Conservation (phyloP, 2,329 filamentous ascomycete species). For the Phialophora chinensis region DNA sequence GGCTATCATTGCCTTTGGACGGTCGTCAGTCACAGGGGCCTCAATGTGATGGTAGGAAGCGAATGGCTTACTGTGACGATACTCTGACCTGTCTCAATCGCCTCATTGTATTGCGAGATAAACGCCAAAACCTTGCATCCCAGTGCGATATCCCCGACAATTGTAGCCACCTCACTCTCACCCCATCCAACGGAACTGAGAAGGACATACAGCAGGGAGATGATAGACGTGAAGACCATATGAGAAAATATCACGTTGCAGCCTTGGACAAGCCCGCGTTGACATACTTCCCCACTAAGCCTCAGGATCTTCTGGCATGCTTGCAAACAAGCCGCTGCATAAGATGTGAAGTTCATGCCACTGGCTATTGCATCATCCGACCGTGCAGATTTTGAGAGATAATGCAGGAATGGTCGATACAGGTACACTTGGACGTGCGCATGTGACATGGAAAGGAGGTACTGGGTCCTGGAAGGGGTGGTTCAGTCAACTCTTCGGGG, state of each 20-base stretch:
- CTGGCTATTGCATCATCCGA: background rate
- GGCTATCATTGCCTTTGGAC: background rate
- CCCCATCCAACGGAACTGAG: background rate
- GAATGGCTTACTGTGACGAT: background rate
- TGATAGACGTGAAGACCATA: slow-evolving; percentile 34
- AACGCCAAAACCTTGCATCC: background rate
- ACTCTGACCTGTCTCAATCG: background rate
- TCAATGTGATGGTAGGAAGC: background rate
- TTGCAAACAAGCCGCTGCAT: slow-evolving; percentile 12
- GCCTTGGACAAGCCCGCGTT: slow-evolving; percentile 8
- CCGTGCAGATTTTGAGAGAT: slow-evolving; percentile 5
- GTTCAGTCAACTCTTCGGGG: background rate
- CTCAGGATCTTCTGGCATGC: slow-evolving; percentile 16
- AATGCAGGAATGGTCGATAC: slow-evolving; percentile 18
- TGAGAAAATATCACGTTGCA: slow-evolving; percentile 33
- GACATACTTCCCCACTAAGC: slow-evolving; percentile 1
- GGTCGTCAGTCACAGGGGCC: background rate
- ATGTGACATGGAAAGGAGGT: slow-evolving; percentile 19
- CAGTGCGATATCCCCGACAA: background rate
- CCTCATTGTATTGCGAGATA: background rate
- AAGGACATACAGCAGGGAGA: slow-evolving; percentile 5
- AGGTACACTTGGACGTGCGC: slow-evolving; percentile 19
- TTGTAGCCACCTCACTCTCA: background rate
- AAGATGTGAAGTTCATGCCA: slow-evolving; percentile 2
- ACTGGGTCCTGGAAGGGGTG: background rate